Conservation (phyloP, 768 basidiomycete genomes). For the Filobasidium wieringae region DNA sequence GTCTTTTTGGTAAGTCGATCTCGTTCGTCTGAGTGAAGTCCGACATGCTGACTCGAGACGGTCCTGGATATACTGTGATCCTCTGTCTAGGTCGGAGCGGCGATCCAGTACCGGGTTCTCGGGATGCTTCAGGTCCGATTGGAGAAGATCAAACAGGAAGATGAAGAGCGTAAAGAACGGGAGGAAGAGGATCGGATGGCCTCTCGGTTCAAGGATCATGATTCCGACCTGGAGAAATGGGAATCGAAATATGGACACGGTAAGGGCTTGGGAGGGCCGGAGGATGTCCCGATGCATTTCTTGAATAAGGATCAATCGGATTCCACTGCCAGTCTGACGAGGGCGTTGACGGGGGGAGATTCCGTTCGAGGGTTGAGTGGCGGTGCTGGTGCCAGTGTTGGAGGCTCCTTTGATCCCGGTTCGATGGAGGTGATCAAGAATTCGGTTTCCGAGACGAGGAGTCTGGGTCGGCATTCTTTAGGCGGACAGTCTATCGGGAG, state of each 20-base stretch:
- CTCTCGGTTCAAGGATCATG: constrained; percentile 52
- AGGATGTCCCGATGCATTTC: constrained; percentile 3
- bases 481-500: background rate
- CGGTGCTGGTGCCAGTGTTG: too few relatives aligned
- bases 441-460: background rate
- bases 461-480: background rate
- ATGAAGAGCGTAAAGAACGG: constrained; percentile 58
- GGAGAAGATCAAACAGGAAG: constrained; percentile 58
- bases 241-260: constrained; percentile 64
- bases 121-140: constrained; percentile 59
- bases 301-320: background rate
- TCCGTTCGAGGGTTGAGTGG: too few relatives aligned
- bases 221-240: constrained; percentile 69
- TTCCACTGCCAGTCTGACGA: background rate
- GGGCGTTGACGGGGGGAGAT: background rate
- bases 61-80: too few relatives aligned
- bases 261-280: constrained; percentile 1
- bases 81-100: constrained; percentile 53
- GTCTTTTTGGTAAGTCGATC: constrained; percentile 47
- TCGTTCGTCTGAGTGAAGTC: too few relatives aligned
- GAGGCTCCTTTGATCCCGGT: background rate
- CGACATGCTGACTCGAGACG: background rate
- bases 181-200: constrained; percentile 67
- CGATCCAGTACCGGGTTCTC: constrained; percentile 79
- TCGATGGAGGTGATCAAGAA: background rate